phyloP scores from a whole-genome alignment of 768 basidiomycete species.

The Suillus weaverae region DNA sequence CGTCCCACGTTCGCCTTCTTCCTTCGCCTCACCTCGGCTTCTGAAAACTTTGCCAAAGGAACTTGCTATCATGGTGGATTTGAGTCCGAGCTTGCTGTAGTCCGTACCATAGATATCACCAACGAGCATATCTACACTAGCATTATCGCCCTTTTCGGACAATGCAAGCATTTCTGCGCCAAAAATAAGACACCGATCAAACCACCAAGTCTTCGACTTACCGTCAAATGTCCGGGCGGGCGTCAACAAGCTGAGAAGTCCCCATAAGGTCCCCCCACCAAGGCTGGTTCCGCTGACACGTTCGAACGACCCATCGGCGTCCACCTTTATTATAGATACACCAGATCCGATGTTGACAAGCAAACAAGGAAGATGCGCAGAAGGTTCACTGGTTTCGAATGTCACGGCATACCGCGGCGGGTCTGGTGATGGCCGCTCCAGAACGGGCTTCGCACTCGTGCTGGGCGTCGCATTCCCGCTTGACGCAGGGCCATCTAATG shows the following conservation, averaged over 20 bases:
- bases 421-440: conserved; percentile 87
- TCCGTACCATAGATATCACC: conserved; percentile 99
- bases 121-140: conserved; percentile 95
- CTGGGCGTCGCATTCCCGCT: conserved; percentile 13
- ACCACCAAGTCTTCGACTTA: conserved; percentile 41
- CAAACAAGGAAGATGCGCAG: conserved; percentile 90
- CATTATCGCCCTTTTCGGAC: conserved; percentile 93
- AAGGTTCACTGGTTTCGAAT: conserved; percentile 77
- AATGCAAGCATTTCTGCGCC: conserved; percentile 89
- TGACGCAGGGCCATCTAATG: conserved; percentile 1
- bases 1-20: conserved; percentile 53
- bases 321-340: conserved; percentile 96
- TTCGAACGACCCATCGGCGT: conserved; percentile 93
- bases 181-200: conserved; percentile 9
- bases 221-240: conserved; percentile 95
- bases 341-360: conserved; percentile 98
- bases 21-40: conserved; percentile 56
- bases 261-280: conserved; percentile 98
- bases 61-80: conserved; percentile 97
- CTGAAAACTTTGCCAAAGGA: conserved; percentile 99
- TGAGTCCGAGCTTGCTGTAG: conserved; percentile 91
- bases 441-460: conserved; percentile 20
- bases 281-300: conserved; percentile 96
- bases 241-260: conserved; percentile 90
- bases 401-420: conserved; percentile 88